phyloP scores from a whole-genome alignment of 192 early-diverging fungal genomes.

The Helicostylum pulchrum region DNA sequence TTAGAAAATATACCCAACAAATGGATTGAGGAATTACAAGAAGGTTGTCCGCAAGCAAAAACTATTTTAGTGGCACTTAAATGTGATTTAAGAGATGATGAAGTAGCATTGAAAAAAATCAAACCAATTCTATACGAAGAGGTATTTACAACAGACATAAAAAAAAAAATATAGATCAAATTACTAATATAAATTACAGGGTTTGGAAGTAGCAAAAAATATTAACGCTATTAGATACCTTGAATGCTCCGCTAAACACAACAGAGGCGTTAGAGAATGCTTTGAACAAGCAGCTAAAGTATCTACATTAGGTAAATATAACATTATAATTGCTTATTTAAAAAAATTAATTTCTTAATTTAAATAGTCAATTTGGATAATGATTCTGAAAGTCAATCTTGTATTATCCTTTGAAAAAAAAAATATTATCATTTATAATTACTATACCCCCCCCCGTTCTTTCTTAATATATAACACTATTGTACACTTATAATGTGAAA shows the following conservation, averaged over 20 bases:
- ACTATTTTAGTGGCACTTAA: conserved; percentile 32
- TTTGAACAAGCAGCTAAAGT: conserved; percentile 34
- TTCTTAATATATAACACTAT: too few relatives aligned
- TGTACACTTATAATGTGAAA: too few relatives aligned
- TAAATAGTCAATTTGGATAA: background rate
- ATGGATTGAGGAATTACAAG: conserved; percentile 25
- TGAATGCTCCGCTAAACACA: conserved; percentile 35
- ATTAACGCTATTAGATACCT: conserved; percentile 32
- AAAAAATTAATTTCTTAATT: background rate
- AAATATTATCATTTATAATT: background rate
- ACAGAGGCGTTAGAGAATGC: conserved; percentile 32
- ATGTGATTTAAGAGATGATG: conserved; percentile 36
- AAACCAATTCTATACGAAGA: conserved; percentile 30
- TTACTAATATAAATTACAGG: conserved; percentile 8
- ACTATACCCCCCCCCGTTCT: too few relatives aligned
- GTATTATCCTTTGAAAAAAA: conserved; percentile 1
- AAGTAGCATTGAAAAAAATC: conserved; percentile 6
- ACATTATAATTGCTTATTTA: background rate
- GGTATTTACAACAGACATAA: conserved; percentile 7
- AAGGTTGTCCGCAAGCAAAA: conserved; percentile 26
- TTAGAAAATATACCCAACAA: conserved; percentile 26
- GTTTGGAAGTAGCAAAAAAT: conserved; percentile 21
- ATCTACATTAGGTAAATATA: conserved; percentile 25
- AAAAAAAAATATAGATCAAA: too few relatives aligned
- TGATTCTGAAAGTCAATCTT: background rate